These are phyloP conservation scores for Trifolium pratense DNA, from an alignment of 306 rosid species.

Conservation along the genomic window DNA sequence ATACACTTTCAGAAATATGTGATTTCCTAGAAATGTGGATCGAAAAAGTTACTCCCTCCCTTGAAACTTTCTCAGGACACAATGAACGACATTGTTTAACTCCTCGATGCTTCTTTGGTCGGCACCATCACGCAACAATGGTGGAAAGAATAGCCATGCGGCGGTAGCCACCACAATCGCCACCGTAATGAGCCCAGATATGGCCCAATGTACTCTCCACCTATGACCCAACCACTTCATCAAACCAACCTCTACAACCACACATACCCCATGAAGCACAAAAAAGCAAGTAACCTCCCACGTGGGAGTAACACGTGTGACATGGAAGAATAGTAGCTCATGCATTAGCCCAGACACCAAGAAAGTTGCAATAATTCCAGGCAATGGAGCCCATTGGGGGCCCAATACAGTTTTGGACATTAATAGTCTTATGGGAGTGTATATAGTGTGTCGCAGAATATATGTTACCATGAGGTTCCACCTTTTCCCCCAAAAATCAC, in stretches of 20 bases:
- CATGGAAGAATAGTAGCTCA: constrained; percentile 56
- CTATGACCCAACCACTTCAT: constrained; percentile 36
- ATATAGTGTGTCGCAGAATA: constrained; percentile 54
- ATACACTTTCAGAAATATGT: too few relatives aligned
- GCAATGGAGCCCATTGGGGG: constrained; percentile 33
- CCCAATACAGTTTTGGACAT: constrained; percentile 28
- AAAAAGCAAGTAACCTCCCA: constrained; percentile 84
- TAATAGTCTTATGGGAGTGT: constrained; percentile 41
- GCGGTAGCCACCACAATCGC: constrained; percentile 50
- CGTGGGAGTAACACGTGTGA: constrained; percentile 64
- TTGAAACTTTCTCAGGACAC: constrained; percentile 9
- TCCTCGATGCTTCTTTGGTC: constrained; percentile 37
- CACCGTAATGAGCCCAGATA: constrained; percentile 50
- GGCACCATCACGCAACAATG: constrained; percentile 54
- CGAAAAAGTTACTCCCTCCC: too few relatives aligned
- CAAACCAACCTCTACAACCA: constrained; percentile 53
- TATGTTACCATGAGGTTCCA: constrained; percentile 78
- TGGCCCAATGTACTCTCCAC: constrained; percentile 44
- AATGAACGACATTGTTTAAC: constrained; percentile 20
- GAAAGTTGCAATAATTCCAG: constrained; percentile 37
- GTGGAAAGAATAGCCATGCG: constrained; percentile 65
- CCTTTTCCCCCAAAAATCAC: constrained; percentile 80
- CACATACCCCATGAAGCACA: constrained; percentile 60
- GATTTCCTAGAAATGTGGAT: too few relatives aligned
- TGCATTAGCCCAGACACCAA: constrained; percentile 66